A percentile compares a stretch with the other conserved stretches of the same genome.
These are phyloP conservation scores for Candida tallmaniae DNA, from an alignment of 805 yeast species.

Conservation along the genomic window DNA sequence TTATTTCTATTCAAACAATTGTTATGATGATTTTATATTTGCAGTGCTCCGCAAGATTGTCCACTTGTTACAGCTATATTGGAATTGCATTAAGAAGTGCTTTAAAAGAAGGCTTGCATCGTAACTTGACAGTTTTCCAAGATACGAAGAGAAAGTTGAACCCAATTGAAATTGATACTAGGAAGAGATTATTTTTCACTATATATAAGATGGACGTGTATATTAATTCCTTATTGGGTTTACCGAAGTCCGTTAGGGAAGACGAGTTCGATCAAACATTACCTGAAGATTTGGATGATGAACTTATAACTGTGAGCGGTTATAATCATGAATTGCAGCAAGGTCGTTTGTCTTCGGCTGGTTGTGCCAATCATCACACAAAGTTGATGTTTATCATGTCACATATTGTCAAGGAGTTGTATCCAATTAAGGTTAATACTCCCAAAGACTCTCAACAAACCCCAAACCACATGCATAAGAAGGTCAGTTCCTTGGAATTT, in stretches of 20 bases:
- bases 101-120: slow-evolving; percentile 74
- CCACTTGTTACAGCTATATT: slow-evolving; percentile 84
- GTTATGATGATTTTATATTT: slow-evolving; percentile 82
- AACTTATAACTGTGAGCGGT: slow-evolving; percentile 67
- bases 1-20: slow-evolving; percentile 77
- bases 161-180: slow-evolving; percentile 76
- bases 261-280: slow-evolving; percentile 85
- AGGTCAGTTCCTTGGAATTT: slow-evolving; percentile 59
- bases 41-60: slow-evolving; percentile 82
- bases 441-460: slow-evolving; percentile 12
- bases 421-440: slow-evolving; percentile 56
- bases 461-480: slow-evolving; percentile 35
- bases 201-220: slow-evolving; percentile 88
- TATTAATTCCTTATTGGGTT: slow-evolving; percentile 79
- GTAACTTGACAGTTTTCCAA: slow-evolving; percentile 51
- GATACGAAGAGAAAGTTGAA: slow-evolving; percentile 50
- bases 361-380: slow-evolving; percentile 84
- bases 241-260: slow-evolving; percentile 72
- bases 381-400: slow-evolving; percentile 65
- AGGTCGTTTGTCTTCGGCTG: slow-evolving; percentile 60
- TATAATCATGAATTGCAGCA: slow-evolving; percentile 46
- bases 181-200: slow-evolving; percentile 85
- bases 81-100: slow-evolving; percentile 86
- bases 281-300: slow-evolving; percentile 84
- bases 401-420: slow-evolving; percentile 65